Evolutionary conservation across 2,329 filamentous ascomycete genomes (phyloP).

Genomic region (Nothophoma quercina): DNA sequence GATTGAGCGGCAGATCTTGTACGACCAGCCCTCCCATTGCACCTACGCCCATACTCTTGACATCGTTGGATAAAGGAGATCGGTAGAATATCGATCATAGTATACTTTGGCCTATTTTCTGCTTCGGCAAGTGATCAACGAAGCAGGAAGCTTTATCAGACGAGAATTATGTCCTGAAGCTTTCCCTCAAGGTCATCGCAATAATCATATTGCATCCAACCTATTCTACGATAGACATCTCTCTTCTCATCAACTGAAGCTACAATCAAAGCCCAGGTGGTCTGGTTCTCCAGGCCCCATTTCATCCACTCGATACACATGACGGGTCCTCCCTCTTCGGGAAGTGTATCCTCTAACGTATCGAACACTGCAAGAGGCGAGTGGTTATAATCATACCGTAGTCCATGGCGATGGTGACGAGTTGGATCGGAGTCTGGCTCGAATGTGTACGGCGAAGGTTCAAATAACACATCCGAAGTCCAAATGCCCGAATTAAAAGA

Average conservation of each 20-base stretch:
- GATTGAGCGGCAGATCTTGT: too few relatives aligned
- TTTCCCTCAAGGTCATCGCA: neutral
- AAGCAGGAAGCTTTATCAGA: too few relatives aligned
- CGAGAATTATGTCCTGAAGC: neutral
- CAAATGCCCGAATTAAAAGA: too few relatives aligned
- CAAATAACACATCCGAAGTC: neutral
- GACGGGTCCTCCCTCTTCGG: neutral
- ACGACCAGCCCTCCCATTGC: too few relatives aligned
- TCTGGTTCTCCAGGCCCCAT: neutral
- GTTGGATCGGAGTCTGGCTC: too few relatives aligned
- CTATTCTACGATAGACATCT: neutral
- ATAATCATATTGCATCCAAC: neutral
- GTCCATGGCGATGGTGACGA: too few relatives aligned
- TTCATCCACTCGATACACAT: neutral
- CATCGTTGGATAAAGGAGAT: too few relatives aligned
- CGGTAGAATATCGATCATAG: too few relatives aligned
- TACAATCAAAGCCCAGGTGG: neutral
- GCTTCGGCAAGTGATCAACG: too few relatives aligned
- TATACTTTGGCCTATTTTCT: too few relatives aligned
- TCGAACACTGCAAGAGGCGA: neutral
- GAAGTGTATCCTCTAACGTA: neutral
- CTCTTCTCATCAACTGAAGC: neutral
- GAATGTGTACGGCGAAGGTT: neutral
- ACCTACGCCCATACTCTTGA: too few relatives aligned
- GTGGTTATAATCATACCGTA: too few relatives aligned